These are phyloP conservation scores for Suhomyces maxii DNA, from an alignment of 1,139 yeast species.

Conservation along the genomic window DNA sequence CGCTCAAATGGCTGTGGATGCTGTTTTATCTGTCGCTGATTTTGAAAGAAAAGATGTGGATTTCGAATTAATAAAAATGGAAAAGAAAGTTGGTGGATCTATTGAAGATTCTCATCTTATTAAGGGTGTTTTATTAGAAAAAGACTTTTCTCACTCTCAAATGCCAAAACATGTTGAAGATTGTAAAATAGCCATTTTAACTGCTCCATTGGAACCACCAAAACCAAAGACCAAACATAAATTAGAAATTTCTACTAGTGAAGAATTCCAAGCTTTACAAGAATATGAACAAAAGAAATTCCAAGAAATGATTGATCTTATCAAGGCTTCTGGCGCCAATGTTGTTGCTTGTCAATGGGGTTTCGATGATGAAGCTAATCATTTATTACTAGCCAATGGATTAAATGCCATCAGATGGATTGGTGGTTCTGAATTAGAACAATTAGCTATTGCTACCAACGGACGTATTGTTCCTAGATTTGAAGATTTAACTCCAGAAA, in stretches of 20 bases:
- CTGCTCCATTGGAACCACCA: conserved; percentile 99
- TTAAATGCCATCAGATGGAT: conserved; percentile 99
- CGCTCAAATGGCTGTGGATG: conserved; percentile 96
- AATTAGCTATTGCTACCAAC: conserved; percentile 94
- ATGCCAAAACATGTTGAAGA: conserved; percentile 84
- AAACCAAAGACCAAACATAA: conserved; percentile 98
- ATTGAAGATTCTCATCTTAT: conserved; percentile 82
- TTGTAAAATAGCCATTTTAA: conserved; percentile 88
- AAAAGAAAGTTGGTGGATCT: conserved; percentile 94
- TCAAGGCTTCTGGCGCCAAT: conserved; percentile 91
- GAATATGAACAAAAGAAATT: conserved; percentile 89
- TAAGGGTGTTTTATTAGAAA: conserved; percentile 89
- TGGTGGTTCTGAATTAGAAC: conserved; percentile 95
- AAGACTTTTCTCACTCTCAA: conserved; percentile 97
- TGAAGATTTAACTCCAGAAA: conserved; percentile 81
- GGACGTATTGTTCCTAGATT: conserved; percentile 97
- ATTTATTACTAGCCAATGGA: conserved; percentile 79
- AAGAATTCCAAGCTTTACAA: conserved; percentile 88
- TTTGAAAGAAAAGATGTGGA: conserved; percentile 91
- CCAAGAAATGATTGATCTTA: conserved; percentile 83
- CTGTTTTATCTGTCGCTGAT: conserved; percentile 91
- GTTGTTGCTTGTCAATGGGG: conserved; percentile 99
- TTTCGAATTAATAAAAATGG: conserved; percentile 92
- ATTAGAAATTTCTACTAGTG: conserved; percentile 87
- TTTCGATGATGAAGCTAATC: conserved; percentile 98